These are phyloP conservation scores for Vaccinium darrowii DNA, from an alignment of 148 eudicot species.

Conservation along the genomic window DNA sequence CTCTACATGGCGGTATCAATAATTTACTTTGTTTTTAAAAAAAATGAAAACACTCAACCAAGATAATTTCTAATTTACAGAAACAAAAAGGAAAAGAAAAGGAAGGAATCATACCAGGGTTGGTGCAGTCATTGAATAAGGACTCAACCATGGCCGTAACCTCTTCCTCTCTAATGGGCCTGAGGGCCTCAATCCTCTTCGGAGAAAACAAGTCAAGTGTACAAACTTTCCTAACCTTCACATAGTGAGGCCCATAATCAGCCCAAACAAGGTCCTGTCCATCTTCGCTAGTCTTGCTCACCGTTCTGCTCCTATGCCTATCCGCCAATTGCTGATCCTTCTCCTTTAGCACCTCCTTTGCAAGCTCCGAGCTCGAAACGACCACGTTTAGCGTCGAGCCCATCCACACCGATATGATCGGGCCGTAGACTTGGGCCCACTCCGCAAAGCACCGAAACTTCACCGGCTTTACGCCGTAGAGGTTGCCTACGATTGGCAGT, in stretches of 20 bases:
- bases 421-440: constrained; percentile 75
- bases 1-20: no score
- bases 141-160: constrained; percentile 89
- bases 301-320: constrained; percentile 54
- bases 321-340: constrained; percentile 70
- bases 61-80: neutral
- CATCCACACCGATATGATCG: constrained; percentile 61
- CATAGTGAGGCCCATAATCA: constrained; percentile 33
- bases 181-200: constrained; percentile 64
- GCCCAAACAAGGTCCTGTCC: constrained; percentile 85
- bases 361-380: constrained; percentile 56
- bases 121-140: constrained; percentile 43
- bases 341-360: constrained; percentile 71
- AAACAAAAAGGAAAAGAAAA: neutral
- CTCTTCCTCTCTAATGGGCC: constrained; percentile 85
- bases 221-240: constrained; percentile 72
- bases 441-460: constrained; percentile 65
- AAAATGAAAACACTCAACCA: neutral
- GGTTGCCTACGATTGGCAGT: constrained; percentile 71
- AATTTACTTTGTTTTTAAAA: no score
- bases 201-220: constrained; percentile 66
- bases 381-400: constrained; percentile 67
- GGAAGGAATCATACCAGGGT: constrained; percentile 40
- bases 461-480: constrained; percentile 68
- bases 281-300: constrained; percentile 49